Base-by-base conservation (phyloP, 768 basidiomycete genomes). In the Auriscalpium orientale region DNA sequence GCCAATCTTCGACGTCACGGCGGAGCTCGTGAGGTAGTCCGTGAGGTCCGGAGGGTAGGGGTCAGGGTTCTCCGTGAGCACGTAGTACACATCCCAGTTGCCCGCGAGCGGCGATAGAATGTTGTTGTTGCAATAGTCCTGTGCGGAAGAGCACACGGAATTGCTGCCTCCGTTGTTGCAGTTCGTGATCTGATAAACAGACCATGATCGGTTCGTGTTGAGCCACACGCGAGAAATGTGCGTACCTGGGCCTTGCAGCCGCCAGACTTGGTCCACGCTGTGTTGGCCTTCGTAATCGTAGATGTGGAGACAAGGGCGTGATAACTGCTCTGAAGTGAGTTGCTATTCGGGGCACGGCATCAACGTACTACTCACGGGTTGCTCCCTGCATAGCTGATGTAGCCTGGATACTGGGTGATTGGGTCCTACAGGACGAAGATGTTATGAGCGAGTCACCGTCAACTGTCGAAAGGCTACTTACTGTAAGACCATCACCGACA, bases 401-500 rank as follows among this genome's bases (percentile, higher is more conserved):
- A 83, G 9, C 79, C 79, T 4, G 81, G 78, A 62, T 84, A 85
- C 68, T 84, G 83, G 1, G 62, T 62, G 22, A 83, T 64, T 7
- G 62, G 70, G 65, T 64, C 68, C 65, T 80, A 53, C 6, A 43
- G 18, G 6, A n/a, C n/a, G n/a, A 9, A 22, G 16, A 37, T 51
- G n/a, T 53, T 40, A 49, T 53, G 37, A 33, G 20, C 34, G 7
- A 53, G 47, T 44, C 15, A 16, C 12, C 40, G 46, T 18, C 16
- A 10, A 37, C 48, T 15, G 15, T 48, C 43, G 34, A n/a, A 20
- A 49, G 2, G 16, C 15, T 16, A 58, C 74, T 13, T 66, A 83
- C 82, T 5, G 82, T 84, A 21, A 84, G 66, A 11, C 83, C 83
- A 62, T 86, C 75, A 16, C 84, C 83, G 20, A 86, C 72, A 16